Conservation (phyloP, 2,329 filamentous ascomycete species). For the Tolypocladium ophioglossoides region DNA sequence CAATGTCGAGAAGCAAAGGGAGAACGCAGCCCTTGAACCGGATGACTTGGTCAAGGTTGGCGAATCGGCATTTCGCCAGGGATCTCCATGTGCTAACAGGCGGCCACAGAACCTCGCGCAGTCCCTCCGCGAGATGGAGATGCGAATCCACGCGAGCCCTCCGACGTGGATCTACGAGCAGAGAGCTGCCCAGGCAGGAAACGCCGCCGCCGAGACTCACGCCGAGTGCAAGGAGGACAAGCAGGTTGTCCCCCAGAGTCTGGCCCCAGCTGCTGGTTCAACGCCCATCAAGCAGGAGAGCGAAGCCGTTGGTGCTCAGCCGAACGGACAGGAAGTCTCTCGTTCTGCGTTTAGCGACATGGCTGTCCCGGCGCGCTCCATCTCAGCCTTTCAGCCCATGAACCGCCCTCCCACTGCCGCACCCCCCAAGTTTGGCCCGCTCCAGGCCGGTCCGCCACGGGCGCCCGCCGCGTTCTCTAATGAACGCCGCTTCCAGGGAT, state of each 20-base stretch:
- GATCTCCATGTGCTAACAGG: background rate
- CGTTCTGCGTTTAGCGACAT: background rate
- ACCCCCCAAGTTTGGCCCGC: conserved; percentile 20
- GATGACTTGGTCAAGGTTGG: conserved; percentile 20
- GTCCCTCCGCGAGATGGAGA: background rate
- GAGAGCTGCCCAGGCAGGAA: background rate
- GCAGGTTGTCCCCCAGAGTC: background rate
- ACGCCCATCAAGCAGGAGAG: conserved; percentile 4
- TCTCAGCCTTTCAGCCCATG: conserved; percentile 14
- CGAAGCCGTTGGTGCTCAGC: background rate
- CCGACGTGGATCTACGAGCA: background rate
- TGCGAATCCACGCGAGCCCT: background rate
- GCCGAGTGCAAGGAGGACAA: background rate
- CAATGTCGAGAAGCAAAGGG: conserved; percentile 8
- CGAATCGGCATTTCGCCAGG: conserved; percentile 4
- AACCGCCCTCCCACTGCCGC: conserved; percentile 8
- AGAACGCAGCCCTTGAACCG: conserved; percentile 9
- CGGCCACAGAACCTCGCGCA: background rate
- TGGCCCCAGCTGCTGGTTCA: background rate
- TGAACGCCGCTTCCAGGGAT: conserved; percentile 12
- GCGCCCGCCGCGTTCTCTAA: conserved; percentile 13
- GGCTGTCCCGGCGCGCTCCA: conserved; percentile 9
- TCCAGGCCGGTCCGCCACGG: conserved; percentile 17
- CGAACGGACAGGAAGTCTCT: background rate
- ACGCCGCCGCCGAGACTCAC: background rate